Base-by-base conservation (phyloP, 192 early-diverging fungal species). In the Fimicolochytrium jonesii region DNA sequence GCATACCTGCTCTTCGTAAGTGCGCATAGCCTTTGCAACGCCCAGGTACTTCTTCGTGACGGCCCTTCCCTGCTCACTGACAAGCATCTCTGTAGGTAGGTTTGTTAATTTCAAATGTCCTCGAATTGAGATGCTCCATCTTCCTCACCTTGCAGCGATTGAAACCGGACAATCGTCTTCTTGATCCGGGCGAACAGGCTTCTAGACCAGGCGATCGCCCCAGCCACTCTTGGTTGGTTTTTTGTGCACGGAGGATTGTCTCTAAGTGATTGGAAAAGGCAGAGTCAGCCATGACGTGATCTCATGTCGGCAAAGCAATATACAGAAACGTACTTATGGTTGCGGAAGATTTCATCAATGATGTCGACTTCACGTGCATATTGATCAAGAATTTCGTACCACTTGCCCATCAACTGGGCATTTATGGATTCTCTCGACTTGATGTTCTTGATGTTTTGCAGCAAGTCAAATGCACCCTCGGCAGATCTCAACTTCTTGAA, bases 391-490 rank as follows among this genome's bases (percentile, higher is more conserved):
- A 85, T 85, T 59, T 85, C 83, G 44, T 79, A 78, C 77, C 77
- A 85, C 64, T 85, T 85, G 6, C 78, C 73, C 83, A 85, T 85
- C n/a, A 85, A 61, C 52, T 85, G 83, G 44, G 73, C 77, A 48
- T 85, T 85, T 59, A 85, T 85, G 35, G 69, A 73, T 41, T 85
- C 83, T 44, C 83, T 35, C 10, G 64, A 69, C 35, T 80, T 82
- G 55, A 85, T 85, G 54, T 83, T 85, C 53, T 85, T 85, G 56
- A 85, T 85, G 58, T 85, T 85, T 54, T 85, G 83, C 31, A 85
- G 64, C 25, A 85, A 52, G 67, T 85, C 80, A 67, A 85, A 85
- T 3, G 83, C 83, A 7, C 83, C 83, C 51, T 85, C 78, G 3
- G 83, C 83, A 41, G 78, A 81, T n/a, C 80, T 53, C 11, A 85